Evolutionary conservation across 1,139 yeast species (phyloP).

Genomic region (Suhomyces chickasaworum): DNA sequence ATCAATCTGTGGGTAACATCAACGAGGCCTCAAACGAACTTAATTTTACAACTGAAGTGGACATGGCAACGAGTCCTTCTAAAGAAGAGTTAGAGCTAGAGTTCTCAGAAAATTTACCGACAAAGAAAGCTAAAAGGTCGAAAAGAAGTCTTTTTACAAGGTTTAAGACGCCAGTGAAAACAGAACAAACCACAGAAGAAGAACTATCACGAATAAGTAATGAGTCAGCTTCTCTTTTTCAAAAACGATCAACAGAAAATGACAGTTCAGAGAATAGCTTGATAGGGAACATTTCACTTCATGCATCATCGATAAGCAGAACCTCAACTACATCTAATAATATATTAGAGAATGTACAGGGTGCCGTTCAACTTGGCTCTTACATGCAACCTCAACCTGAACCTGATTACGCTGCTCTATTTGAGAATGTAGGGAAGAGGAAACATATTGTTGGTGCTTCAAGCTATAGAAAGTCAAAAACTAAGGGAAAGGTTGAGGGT

Average conservation of each 20-base stretch:
- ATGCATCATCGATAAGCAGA: conserved; percentile 25
- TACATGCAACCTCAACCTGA: conserved; percentile 20
- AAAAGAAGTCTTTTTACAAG: conserved; percentile 45
- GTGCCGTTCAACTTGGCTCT: conserved; percentile 18
- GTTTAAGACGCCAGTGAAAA: conserved; percentile 38
- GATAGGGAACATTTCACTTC: conserved; percentile 16
- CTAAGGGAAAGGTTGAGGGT: conserved; percentile 19
- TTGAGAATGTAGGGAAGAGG: conserved; percentile 49
- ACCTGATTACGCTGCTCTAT: conserved; percentile 51
- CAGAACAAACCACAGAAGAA: conserved; percentile 19
- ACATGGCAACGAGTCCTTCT: conserved; percentile 12
- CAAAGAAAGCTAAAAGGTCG: conserved; percentile 34
- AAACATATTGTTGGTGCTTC: conserved; percentile 33
- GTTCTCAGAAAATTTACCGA: conserved; percentile 12
- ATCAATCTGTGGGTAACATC: neutral
- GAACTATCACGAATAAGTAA: conserved; percentile 10
- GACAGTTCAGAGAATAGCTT: conserved; percentile 20
- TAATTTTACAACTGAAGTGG: conserved; percentile 4
- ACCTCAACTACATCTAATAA: conserved; percentile 26
- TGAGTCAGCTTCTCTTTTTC: conserved; percentile 2
- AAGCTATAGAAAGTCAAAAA: conserved; percentile 27
- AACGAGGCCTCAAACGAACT: neutral
- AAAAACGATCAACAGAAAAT: conserved; percentile 12
- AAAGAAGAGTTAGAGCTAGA: conserved; percentile 11
- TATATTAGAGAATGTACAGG: conserved; percentile 16